Conservation (phyloP, 305 asterid species). For the Fraxinus nigra region DNA sequence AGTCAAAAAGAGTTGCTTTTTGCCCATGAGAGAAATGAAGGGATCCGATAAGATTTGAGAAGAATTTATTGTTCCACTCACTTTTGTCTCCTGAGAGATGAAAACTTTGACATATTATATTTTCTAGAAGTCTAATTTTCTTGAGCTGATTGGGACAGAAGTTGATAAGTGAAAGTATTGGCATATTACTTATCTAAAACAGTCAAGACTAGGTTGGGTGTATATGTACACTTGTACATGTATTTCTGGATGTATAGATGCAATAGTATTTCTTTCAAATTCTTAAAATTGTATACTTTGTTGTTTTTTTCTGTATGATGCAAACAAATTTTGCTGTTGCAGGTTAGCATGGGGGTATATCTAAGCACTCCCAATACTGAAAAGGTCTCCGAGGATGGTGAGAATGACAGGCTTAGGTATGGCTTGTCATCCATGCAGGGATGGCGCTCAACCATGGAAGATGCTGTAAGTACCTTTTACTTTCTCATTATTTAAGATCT, state of each 20-base stretch:
- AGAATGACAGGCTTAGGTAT: slow-evolving; percentile 66
- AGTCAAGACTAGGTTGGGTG: neutral
- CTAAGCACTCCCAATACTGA: slow-evolving; percentile 85
- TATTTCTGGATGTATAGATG: neutral
- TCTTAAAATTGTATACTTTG: neutral
- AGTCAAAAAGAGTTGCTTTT: neutral
- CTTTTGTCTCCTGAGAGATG: neutral
- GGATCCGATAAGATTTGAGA: neutral
- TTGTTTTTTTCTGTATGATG: slow-evolving; percentile 15
- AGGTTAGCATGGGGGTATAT: slow-evolving; percentile 80
- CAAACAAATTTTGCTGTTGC: slow-evolving; percentile 26
- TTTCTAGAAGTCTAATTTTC: neutral
- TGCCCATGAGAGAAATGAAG: slow-evolving; percentile 1
- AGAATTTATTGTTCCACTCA: neutral
- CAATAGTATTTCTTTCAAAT: neutral
- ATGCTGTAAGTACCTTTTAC: slow-evolving; percentile 64
- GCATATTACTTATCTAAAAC: neutral
- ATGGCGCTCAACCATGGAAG: slow-evolving; percentile 95
- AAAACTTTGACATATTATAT: neutral
- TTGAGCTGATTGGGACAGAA: neutral
- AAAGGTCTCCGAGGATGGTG: slow-evolving; percentile 78
- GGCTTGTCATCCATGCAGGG: slow-evolving; percentile 96
- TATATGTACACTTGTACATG: neutral
- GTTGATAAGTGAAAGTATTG: neutral
- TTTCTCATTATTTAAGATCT: slow-evolving; percentile 16